These are phyloP conservation scores for Panicum miliaceum DNA, from an alignment of 176 grass and related monocot species.

Conservation along the genomic window DNA sequence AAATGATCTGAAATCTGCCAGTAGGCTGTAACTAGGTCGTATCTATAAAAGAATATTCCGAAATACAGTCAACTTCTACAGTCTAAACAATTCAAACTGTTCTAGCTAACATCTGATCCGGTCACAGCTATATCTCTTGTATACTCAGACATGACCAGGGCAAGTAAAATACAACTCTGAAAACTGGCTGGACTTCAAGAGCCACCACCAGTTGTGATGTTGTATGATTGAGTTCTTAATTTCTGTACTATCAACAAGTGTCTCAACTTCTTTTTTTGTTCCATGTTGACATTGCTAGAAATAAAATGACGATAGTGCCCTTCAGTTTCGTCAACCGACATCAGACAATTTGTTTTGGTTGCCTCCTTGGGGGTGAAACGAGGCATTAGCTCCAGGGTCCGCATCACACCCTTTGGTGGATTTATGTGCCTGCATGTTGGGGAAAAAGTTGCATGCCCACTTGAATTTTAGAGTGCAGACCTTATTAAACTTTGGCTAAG, in stretches of 20 bases:
- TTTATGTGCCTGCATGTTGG: too few species aligned
- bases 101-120: neutral
- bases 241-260: neutral
- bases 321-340: too few species aligned
- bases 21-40: neutral
- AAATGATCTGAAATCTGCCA: neutral
- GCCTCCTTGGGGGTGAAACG: too few species aligned
- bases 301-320: too few species aligned
- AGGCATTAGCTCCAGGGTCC: too few species aligned
- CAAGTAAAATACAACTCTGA: neutral
- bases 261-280: too few species aligned
- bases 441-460: too few species aligned
- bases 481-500: too few species aligned
- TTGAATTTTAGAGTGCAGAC: too few species aligned
- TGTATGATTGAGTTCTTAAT: neutral
- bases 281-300: too few species aligned
- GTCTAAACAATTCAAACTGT: neutral
- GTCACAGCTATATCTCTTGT: conserved; percentile 27
- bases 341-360: too few species aligned
- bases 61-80: neutral
- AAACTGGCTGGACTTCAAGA: neutral
- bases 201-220: neutral
- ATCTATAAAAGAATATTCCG: neutral
- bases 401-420: too few species aligned
- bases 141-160: neutral